phyloP scores from a whole-genome alignment of 257 asterid genomes.

The Gardenia jasminoides region DNA sequence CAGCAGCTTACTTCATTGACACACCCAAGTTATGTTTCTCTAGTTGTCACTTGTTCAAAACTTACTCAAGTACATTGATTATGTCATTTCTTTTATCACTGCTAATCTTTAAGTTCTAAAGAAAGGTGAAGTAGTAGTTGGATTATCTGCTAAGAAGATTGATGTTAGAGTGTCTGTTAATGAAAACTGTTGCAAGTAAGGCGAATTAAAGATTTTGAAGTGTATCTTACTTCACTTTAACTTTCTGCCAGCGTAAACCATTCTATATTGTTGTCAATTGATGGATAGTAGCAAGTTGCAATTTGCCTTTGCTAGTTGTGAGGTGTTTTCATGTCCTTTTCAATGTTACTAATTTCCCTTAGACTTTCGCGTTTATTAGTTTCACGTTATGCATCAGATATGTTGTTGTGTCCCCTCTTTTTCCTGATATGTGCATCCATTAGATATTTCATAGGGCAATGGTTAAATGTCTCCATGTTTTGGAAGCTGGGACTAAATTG shows the following conservation, averaged over 20 bases:
- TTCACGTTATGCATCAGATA: background rate
- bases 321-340: conserved; percentile 8
- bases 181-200: conserved; percentile 8
- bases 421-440: background rate
- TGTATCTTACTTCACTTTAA: background rate
- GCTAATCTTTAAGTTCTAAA: conserved; percentile 10
- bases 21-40: conserved; percentile 23
- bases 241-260: background rate
- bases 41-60: conserved; percentile 21
- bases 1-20: conserved; percentile 23
- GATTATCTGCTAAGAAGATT: conserved; percentile 1
- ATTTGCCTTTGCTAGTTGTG: background rate
- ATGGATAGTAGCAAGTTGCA: background rate
- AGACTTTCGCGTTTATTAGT: background rate
- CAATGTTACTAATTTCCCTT: background rate
- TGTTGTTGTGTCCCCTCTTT: background rate
- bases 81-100: conserved; percentile 12
- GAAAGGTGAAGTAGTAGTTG: conserved; percentile 5
- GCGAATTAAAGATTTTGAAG: conserved; percentile 5
- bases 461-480: conserved; percentile 2
- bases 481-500: conserved; percentile 12
- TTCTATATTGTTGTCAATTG: background rate
- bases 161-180: background rate
- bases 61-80: conserved; percentile 23
- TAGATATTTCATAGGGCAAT: conserved; percentile 1